These are phyloP conservation scores for Diaporthe citrichinensis DNA, from an alignment of 2,329 filamentous ascomycete genomes.

Conservation along the genomic window DNA sequence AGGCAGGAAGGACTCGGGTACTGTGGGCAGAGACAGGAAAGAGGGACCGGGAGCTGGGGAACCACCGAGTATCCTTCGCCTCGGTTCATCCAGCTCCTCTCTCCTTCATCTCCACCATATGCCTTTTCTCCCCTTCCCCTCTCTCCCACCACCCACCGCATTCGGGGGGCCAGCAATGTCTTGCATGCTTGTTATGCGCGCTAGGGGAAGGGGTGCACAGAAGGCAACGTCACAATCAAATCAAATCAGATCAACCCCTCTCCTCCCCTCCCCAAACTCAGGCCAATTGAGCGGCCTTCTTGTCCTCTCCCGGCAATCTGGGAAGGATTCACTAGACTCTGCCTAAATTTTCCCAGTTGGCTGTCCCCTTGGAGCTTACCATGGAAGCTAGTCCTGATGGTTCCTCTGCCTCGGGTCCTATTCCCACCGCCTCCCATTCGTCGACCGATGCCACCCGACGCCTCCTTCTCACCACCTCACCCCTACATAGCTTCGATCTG, in stretches of 20 bases:
- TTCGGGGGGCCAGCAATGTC: slow-evolving; percentile 41
- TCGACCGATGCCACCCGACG: slow-evolving; percentile 28
- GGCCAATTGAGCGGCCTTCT: slow-evolving; percentile 1
- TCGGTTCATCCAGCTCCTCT: neutral
- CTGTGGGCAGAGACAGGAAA: neutral
- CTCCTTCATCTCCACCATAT: neutral
- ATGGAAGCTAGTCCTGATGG: neutral
- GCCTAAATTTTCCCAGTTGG: slow-evolving; percentile 25
- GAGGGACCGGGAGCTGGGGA: neutral
- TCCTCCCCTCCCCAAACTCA: neutral
- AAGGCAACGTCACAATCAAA: slow-evolving; percentile 37
- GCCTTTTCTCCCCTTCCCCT: neutral
- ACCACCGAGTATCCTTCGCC: neutral
- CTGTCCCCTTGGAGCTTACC: neutral
- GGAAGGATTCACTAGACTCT: slow-evolving; percentile 40
- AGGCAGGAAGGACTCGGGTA: neutral
- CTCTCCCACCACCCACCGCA: slow-evolving; percentile 16
- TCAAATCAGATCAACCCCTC: slow-evolving; percentile 23
- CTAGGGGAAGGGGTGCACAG: slow-evolving; percentile 8
- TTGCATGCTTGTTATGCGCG: slow-evolving; percentile 39
- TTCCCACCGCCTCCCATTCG: slow-evolving; percentile 11
- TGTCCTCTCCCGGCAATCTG: slow-evolving; percentile 40
- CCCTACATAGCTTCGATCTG: slow-evolving; percentile 22
- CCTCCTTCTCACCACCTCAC: neutral
- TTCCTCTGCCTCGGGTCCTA: slow-evolving; percentile 31